Evolutionary conservation across 805 yeast genomes (phyloP).

Genomic region (Naumovozyma dairenensis): DNA sequence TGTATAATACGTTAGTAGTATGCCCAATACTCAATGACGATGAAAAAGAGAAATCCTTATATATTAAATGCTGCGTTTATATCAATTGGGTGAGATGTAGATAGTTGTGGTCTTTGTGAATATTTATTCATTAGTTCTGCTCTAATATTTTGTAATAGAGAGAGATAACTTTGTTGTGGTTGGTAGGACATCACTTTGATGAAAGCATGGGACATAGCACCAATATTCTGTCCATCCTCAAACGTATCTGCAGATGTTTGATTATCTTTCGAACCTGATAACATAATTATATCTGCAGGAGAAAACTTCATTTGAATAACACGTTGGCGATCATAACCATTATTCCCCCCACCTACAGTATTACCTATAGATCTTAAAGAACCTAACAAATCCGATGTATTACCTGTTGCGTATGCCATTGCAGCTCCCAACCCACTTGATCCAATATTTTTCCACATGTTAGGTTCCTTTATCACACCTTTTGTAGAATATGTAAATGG

Average conservation of each 20-base stretch:
- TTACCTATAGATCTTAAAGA: constrained; percentile 37
- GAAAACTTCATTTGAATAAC: constrained; percentile 51
- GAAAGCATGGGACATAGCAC: constrained; percentile 81
- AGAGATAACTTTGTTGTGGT: constrained; percentile 58
- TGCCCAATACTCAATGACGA: no score
- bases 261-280: constrained; percentile 76
- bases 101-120: constrained; percentile 74
- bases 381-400: constrained; percentile 35
- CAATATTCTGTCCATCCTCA: constrained; percentile 62
- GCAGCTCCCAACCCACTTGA: constrained; percentile 51
- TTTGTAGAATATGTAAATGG: constrained; percentile 79
- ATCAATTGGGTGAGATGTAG: constrained; percentile 76
- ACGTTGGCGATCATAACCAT: constrained; percentile 34
- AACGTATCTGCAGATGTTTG: constrained; percentile 79
- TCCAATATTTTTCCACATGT: constrained; percentile 66
- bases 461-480: constrained; percentile 76
- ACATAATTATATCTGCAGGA: constrained; percentile 65
- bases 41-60: no score
- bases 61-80: constrained; percentile 41
- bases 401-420: constrained; percentile 50
- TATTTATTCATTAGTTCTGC: constrained; percentile 50
- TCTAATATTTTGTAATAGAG: constrained; percentile 64
- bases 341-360: constrained; percentile 32
- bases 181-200: constrained; percentile 49
- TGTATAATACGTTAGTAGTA: no score